Evolutionary conservation across 2,329 filamentous ascomycete genomes (phyloP).

Genomic region (Botryosphaeria dothidea): DNA sequence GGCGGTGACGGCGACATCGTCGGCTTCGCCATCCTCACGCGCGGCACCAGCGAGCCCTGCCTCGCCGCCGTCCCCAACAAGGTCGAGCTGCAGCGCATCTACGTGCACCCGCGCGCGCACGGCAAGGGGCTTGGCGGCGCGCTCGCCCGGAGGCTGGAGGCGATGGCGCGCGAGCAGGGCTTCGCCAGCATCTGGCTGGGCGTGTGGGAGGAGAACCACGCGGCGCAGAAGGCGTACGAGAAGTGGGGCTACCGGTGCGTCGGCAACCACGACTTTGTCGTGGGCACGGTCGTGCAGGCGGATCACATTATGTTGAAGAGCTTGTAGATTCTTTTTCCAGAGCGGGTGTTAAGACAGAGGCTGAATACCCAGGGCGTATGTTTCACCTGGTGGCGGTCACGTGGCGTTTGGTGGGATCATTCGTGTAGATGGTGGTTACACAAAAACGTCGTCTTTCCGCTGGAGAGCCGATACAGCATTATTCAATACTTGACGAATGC

Average conservation of each 20-base stretch:
- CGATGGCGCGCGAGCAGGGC: slow-evolving; percentile 38
- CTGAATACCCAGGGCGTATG: no score
- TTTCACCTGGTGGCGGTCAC: no score
- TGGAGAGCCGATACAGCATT: no score
- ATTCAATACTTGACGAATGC: no score
- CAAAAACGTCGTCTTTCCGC: no score
- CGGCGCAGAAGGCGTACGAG: slow-evolving; percentile 43
- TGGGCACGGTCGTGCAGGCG: slow-evolving; percentile 45
- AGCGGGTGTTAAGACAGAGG: no score
- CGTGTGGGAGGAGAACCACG: slow-evolving; percentile 50
- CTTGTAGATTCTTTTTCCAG: background rate
- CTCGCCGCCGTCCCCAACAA: slow-evolving; percentile 25
- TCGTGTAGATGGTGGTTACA: no score
- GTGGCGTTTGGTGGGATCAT: no score
- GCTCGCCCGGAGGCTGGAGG: slow-evolving; percentile 22
- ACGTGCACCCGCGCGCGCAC: slow-evolving; percentile 39
- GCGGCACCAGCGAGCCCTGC: slow-evolving; percentile 26
- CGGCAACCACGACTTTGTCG: slow-evolving; percentile 45
- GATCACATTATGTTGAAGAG: slow-evolving; percentile 46
- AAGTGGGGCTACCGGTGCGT: slow-evolving; percentile 43
- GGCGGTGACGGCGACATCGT: slow-evolving; percentile 15
- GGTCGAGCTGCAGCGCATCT: slow-evolving; percentile 48
- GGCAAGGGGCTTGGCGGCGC: slow-evolving; percentile 42
- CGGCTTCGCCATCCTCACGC: slow-evolving; percentile 46
- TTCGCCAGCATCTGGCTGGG: slow-evolving; percentile 48